Conservation (phyloP, 2,329 filamentous ascomycete species). For the Ascochyta koolunga region DNA sequence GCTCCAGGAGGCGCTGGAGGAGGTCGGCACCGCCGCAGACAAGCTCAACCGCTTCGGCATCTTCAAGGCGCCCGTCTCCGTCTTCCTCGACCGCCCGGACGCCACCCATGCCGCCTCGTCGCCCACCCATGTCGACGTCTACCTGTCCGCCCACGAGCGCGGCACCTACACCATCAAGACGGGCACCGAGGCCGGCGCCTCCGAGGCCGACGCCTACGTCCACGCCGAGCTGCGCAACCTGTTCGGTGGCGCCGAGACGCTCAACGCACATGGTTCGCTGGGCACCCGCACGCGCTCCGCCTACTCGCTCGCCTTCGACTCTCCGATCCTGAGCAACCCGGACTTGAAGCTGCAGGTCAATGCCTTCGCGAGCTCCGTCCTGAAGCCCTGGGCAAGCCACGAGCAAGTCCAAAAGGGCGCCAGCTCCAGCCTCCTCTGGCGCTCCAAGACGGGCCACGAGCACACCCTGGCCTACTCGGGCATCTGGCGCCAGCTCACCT, state of each 20-base stretch:
- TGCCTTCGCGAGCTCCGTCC: constrained; percentile 79
- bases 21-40: constrained; percentile 71
- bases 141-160: constrained; percentile 77
- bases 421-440: constrained; percentile 77
- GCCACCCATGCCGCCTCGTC: constrained; percentile 71
- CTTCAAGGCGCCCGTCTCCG: constrained; percentile 80
- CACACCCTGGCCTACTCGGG: constrained; percentile 83
- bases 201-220: constrained; percentile 91
- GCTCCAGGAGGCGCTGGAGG: constrained; percentile 74
- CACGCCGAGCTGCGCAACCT: constrained; percentile 89
- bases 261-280: constrained; percentile 84
- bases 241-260: constrained; percentile 88
- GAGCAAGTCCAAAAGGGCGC: constrained; percentile 86
- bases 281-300: constrained; percentile 91
- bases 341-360: constrained; percentile 80
- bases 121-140: constrained; percentile 80
- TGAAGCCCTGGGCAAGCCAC: constrained; percentile 92
- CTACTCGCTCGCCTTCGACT: constrained; percentile 84
- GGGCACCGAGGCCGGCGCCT: constrained; percentile 91
- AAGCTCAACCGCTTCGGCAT: constrained; percentile 85
- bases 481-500: constrained; percentile 87
- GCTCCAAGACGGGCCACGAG: constrained; percentile 65
- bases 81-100: constrained; percentile 80
- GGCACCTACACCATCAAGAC: constrained; percentile 88
- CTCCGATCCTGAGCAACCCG: constrained; percentile 83